Evolutionary conservation across 352 stramenopile species (phyloP).

Genomic region (Pythium volutum): DNA sequence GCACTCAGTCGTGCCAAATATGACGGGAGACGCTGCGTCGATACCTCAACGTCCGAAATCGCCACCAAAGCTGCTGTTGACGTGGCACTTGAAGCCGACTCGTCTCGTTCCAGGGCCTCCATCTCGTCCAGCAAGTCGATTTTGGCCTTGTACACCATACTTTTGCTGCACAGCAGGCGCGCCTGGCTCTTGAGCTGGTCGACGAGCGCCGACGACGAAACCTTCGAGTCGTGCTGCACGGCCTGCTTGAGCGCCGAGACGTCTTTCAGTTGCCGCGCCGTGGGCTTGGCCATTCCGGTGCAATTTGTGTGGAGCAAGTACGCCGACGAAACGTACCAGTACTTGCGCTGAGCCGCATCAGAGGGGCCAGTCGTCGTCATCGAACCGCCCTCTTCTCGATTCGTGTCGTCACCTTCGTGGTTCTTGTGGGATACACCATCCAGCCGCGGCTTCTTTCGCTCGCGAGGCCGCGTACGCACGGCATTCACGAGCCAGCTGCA

Average conservation of each 20-base stretch:
- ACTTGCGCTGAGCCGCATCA: constrained; percentile 1
- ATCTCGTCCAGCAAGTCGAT: constrained; percentile 44
- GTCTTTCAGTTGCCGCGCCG: constrained; percentile 39
- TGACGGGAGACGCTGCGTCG: constrained; percentile 37
- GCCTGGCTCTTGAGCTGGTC: constrained; percentile 31
- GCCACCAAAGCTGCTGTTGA: too few species aligned
- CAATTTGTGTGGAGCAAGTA: constrained; percentile 40
- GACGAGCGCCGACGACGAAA: constrained; percentile 39
- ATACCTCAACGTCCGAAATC: constrained; percentile 17
- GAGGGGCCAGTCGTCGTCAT: not conserved
- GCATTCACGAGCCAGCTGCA: constrained; percentile 52
- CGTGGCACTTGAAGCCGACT: not conserved
- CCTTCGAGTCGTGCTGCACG: constrained; percentile 37
- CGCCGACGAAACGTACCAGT: constrained; percentile 57
- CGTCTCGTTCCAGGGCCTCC: constrained; percentile 1
- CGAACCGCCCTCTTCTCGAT: not conserved
- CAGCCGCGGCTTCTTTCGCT: constrained; percentile 9
- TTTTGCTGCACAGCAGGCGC: constrained; percentile 45
- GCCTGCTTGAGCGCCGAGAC: constrained; percentile 38
- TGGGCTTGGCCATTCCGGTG: constrained; percentile 38
- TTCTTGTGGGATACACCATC: not conserved
- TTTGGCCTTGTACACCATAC: constrained; percentile 59
- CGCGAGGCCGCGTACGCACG: constrained; percentile 37
- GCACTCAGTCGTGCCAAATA: constrained; percentile 36
- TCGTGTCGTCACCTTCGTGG: not conserved